These are phyloP conservation scores for Paulownia fortunei DNA, from an alignment of 257 asterid species.

Conservation along the genomic window DNA sequence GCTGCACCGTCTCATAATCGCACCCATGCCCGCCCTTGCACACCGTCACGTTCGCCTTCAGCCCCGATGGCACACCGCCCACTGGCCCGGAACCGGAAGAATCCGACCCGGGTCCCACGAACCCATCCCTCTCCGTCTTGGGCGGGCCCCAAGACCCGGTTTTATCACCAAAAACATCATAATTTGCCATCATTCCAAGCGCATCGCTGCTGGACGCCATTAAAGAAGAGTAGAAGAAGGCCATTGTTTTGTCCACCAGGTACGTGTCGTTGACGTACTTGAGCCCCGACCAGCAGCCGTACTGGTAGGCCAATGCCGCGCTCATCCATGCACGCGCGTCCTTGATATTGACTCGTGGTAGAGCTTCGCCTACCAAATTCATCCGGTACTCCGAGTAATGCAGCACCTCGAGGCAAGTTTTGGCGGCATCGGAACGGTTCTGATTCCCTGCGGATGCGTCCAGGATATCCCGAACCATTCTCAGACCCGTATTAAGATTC, in stretches of 20 bases:
- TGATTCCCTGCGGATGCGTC: conserved; percentile 36
- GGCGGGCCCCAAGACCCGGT: conserved; percentile 50
- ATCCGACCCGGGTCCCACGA: conserved; percentile 48
- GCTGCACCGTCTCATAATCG: conserved; percentile 52
- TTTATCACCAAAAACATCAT: conserved; percentile 45
- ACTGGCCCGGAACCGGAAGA: neutral
- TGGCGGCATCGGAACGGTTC: conserved; percentile 55
- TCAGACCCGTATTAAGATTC: conserved; percentile 37
- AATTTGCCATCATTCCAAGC: conserved; percentile 54
- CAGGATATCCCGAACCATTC: conserved; percentile 45
- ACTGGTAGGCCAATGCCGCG: conserved; percentile 57
- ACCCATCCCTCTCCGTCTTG: conserved; percentile 62
- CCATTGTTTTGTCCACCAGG: conserved; percentile 46
- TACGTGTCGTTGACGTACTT: conserved; percentile 53
- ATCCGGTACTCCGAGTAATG: conserved; percentile 48
- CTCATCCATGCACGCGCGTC: conserved; percentile 86
- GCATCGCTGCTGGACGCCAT: conserved; percentile 46
- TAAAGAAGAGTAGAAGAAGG: conserved; percentile 40
- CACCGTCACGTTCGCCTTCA: conserved; percentile 57
- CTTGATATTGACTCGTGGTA: conserved; percentile 42
- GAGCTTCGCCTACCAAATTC: conserved; percentile 31
- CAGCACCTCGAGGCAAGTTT: conserved; percentile 51
- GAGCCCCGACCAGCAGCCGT: conserved; percentile 60
- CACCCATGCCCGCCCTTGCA: conserved; percentile 48
- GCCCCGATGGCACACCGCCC: conserved; percentile 46